Evolutionary conservation across 2,329 filamentous ascomycete genomes (phyloP), one percentile per base, ranked within the genome.

Genomic region (Epichloe coenophiala): DNA sequence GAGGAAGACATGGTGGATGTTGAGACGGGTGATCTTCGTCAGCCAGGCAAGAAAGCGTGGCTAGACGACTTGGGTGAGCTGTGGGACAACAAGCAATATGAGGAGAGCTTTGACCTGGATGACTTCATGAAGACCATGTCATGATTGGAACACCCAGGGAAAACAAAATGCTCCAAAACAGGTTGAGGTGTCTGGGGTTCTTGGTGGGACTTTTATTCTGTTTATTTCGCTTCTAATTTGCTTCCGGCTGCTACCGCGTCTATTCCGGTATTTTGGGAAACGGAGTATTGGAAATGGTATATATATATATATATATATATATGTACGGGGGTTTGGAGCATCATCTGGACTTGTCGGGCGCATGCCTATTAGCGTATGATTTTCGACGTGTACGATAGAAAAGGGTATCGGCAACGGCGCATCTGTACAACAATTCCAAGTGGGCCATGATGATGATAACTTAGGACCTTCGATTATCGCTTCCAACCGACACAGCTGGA

Each of bases 71-170:
- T 98, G 52, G 91, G 88, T 52, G 93, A 98, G 68, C 71, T 98
- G 33, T 98, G 93, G 91, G 93, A 98, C 65, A 91, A 96, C 65
- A 84, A 83, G 64, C 90, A 96, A 72, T 98, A 98, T 67, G 89
- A 96, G 69, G 93, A 98, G 71, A 94, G 95, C 68, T 97, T 96
- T 66, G 88, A 97, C 65, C 71, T 98, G 58, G 89, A 95, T 61
- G 90, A 88, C 3, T 98, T 97, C 71, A 76, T 98, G 71, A 90
- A 89, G 66, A 94, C 81, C 58, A 96, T 98, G 88, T 87, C 88
- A 53, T 76, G 62, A 45, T 19, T 6, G 23, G n/a, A 23, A 31
- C 9, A 40, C n/a, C 23, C 2, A 27, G 39, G 27, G n/a, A 23
- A 31, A 38, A 12, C 19, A 8, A n/a, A 23, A 19, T 13, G 31